Base-by-base conservation (phyloP, 139 green algal species). In the Micractinium conductrix region DNA sequence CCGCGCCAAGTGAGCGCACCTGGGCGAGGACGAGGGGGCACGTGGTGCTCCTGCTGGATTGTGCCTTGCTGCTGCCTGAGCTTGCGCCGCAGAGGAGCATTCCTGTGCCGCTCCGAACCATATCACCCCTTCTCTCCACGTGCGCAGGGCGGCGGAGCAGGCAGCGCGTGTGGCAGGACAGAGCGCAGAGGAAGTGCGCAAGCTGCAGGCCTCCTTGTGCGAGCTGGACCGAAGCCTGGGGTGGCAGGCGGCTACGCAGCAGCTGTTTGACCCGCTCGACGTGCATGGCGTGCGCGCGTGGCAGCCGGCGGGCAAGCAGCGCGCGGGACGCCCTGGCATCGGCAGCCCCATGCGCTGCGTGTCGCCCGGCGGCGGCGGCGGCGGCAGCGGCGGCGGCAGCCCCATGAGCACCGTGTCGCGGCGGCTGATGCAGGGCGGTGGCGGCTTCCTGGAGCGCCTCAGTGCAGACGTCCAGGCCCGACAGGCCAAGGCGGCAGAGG, bases 391-490 rank as follows among this genome's bases (percentile, higher is more conserved):
- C 74, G n/a, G 35, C 69, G 40, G 30, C 55, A 75, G 71, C 60
- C 60, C 70, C 44, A 82, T 78, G 63, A 78, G 42, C 19, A 42
- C 44, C 21, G 28, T 62, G 45, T 87, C 79, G 26, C 71, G 53
- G 26, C 63, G 74, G 45, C 84, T 92, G 68, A 87, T 91, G 87
- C 50, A 75, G 35, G 65, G 38, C 26, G 40, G 50, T 26, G 74
- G 69, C 55, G 48, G 16, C 38, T 94, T 94, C 81, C 73, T 94
- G 70, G 87, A 92, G 19, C 84, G 91, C 44, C 88, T 94, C 30
- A 67, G 86, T 35, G 86, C 78, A 21, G 91, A 93, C 76, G 35
- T 88, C 28, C 80, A 74, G n/a, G 84, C 82, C 69, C 74, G 91
- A 8, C 45, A 93, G 83, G 44, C 42, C 33, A 79, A 73, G 12